Base-by-base conservation (phyloP, 108 stramenopile species). In the Cylindrotheca fusiformis region DNA sequence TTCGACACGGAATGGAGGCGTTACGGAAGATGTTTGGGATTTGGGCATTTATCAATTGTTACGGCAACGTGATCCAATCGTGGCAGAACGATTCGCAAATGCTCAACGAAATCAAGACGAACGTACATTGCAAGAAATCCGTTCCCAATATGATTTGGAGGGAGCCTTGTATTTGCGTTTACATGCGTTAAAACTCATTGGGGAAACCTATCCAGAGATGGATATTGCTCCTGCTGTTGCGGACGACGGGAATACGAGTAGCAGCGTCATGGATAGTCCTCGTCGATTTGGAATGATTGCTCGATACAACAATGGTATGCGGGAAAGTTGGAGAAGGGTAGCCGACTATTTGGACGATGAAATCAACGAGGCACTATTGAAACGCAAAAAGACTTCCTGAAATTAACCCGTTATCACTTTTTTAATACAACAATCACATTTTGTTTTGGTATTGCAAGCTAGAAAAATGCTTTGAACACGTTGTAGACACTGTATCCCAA, bases 401-500 rank as follows among this genome's bases (percentile, higher is more conserved):
- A 41, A 14, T 41, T 41, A 41, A 41, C 14, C 14, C 36, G 36
- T 41, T 41, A 10, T 41, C 6, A 6, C 14, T 41, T 41, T 41
- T 41, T 41, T 41, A n/a, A n/a, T n/a, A n/a, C n/a, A n/a, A 6
- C 36, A 41, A 41, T 41, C 36, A 41, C 14, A 14, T 41, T 41
- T 41, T 41, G 6, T 41, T 41, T 41, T 10, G 6, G 10, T 41
- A 41, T 41, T 41, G 36, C 10, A 3, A 63, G 17, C 19, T 66
- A 74, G 46, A 76, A 55, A 48, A 76, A 76, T 18, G 55, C 47
- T 49, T 50, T 33, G 28, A 71, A 30, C n/a, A 76, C 23, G 33
- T 69, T 68, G 58, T 71, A 76, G 18, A 71, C 65, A 20, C 63
- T 54, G 30, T 71, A 61, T 28, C 48, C 65, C 41, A 76, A 47